Base-by-base conservation (phyloP, 495 filamentous ascomycete species). In the Tuber umbilicatum region DNA sequence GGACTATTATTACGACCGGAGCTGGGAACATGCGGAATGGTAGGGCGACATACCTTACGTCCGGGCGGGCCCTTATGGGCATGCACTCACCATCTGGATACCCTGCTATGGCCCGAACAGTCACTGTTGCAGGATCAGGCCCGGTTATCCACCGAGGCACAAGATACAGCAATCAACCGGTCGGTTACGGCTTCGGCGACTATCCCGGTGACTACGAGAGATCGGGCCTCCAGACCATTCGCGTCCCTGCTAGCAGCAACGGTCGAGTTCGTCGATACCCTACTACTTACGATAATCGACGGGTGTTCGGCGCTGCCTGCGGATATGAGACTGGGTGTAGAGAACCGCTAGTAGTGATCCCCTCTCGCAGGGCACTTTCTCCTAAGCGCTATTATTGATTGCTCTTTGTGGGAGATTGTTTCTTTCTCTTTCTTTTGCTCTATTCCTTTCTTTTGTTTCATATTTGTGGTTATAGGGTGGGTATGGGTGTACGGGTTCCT, bases 401-500 rank as follows among this genome's bases (percentile, higher is more conserved):
- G 14, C 27, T 19, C 39, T 31, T 35, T 64, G 35, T 64, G 12
- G 27, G 55, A 16, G 55, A 35, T 0, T 1, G 2, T 64, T 35
- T 4, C 27, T 35, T 17, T 35, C 50, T n/a, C 27, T 35, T 19
- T 17, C 27, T 4, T 64, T 35, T 17, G 27, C 27, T 0, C 3
- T 12, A 27, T 35, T 35, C 27, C n/a, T 64, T 64, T 60, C 31
- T 35, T 64, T 27, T 64, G 12, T 64, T 64, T 64, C 10, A 64
- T 35, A 64, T 64, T 55, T 64, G 55, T 64, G 55, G 55, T 64
- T 64, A 64, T 64, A 64, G 55, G 55, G 55, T 35, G 55, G 27
- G 35, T 64, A 64, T 35, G 55, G n/a, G n/a, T n/a, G 55, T 16
- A 64, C 17, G 1, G 27, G 55, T 64, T 27, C 35, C 17, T 64